These are phyloP conservation scores for Dactylellina cionopaga DNA, from an alignment of 2,329 filamentous ascomycete species.

Conservation along the genomic window DNA sequence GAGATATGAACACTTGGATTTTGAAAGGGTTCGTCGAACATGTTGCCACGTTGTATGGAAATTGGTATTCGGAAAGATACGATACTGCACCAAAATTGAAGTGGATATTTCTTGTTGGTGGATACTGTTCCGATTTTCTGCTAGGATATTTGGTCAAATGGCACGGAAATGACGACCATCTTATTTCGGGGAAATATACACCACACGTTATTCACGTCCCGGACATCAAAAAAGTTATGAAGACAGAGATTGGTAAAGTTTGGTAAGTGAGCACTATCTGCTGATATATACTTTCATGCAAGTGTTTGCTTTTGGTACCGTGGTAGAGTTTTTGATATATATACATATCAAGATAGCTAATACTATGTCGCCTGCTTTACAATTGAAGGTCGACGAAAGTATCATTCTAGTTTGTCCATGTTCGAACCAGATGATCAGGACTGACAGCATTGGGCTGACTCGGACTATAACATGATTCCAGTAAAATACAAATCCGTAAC, in stretches of 20 bases:
- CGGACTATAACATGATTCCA: not conserved
- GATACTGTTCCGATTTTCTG: not conserved
- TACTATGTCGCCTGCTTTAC: too few relatives aligned
- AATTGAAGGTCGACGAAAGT: too few relatives aligned
- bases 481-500: not conserved
- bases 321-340: too few relatives aligned
- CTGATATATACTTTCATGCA: too few relatives aligned
- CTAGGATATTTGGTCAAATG: constrained; percentile 14
- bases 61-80: not conserved
- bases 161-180: not conserved
- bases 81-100: not conserved
- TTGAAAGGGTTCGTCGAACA: not conserved
- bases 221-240: not conserved
- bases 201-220: not conserved
- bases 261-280: not conserved
- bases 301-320: too few relatives aligned
- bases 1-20: not conserved
- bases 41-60: not conserved
- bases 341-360: too few relatives aligned
- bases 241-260: not conserved
- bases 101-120: constrained; percentile 11
- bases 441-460: too few relatives aligned
- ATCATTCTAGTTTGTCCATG: too few relatives aligned
- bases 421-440: too few relatives aligned
- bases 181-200: not conserved